Percentiles rank a stretch among this genome's conserved stretches.
phyloP scores from a whole-genome alignment of 495 filamentous ascomycete species.

The Hypoxylon lenormandii region DNA sequence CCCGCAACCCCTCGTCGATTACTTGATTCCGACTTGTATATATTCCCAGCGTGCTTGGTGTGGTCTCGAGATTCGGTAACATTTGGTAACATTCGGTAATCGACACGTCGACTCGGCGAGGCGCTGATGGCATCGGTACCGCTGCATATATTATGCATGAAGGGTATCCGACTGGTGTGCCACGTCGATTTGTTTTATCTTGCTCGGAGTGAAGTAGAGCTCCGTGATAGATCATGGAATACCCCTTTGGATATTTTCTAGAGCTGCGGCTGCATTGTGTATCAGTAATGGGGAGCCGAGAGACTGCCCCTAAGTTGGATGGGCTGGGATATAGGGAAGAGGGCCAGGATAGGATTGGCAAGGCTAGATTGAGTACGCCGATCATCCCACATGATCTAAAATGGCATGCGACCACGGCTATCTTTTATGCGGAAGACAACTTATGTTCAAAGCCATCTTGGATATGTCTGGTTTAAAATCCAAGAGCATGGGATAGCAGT shows the following conservation, averaged over 20 bases:
- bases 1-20: constrained; percentile 9
- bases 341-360: constrained; percentile 8
- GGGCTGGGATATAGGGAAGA: constrained; percentile 1
- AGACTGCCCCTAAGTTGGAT: neutral
- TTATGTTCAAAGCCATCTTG: constrained; percentile 24
- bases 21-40: constrained; percentile 44
- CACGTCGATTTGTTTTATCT: constrained; percentile 20
- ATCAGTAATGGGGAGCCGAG: constrained; percentile 28
- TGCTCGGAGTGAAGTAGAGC: constrained; percentile 30
- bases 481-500: constrained; percentile 20
- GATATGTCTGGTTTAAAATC: constrained; percentile 6
- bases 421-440: constrained; percentile 24
- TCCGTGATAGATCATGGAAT: constrained; percentile 45
- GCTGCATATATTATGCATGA: constrained; percentile 23
- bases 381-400: constrained; percentile 12
- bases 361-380: constrained; percentile 28
- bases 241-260: constrained; percentile 44
- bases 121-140: constrained; percentile 19
- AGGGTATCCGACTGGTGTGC: constrained; percentile 6
- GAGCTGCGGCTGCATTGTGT: constrained; percentile 27
- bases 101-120: constrained; percentile 18
- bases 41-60: constrained; percentile 42
- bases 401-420: constrained; percentile 27
- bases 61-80: constrained; percentile 11
- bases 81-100: constrained; percentile 26